Conservation (phyloP, 257 asterid species). For the Penstemon barbatus region DNA sequence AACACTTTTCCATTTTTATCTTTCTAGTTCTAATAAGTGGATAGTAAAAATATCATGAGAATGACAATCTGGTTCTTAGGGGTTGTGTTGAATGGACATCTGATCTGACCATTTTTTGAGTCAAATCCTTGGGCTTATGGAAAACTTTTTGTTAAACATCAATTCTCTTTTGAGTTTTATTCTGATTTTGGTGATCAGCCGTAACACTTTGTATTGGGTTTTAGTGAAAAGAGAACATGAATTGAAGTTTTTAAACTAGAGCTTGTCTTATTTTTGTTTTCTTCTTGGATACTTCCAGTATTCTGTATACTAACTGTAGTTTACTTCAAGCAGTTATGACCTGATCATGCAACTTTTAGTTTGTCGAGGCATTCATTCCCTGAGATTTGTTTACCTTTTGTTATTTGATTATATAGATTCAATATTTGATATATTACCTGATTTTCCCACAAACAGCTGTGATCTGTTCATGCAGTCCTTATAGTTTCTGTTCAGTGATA, state of each 20-base stretch:
- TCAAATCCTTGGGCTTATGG: conserved; percentile 16
- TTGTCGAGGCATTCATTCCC: no score
- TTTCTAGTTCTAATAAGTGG: background rate
- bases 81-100: background rate
- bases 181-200: no score
- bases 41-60: background rate
- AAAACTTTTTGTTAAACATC: background rate
- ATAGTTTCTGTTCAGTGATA: no score
- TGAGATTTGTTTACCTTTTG: no score
- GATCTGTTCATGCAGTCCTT: background rate
- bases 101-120: conserved; percentile 17
- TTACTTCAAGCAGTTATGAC: background rate
- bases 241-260: background rate
- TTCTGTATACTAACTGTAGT: background rate
- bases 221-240: conserved; percentile 5
- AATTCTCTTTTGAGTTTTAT: background rate
- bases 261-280: background rate
- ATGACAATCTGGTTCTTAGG: conserved; percentile 8
- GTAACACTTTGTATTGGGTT: no score
- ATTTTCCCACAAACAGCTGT: no score
- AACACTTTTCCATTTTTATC: background rate
- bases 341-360: no score
- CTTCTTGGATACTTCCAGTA: background rate
- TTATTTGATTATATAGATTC: no score
- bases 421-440: no score